Base-by-base conservation (phyloP, 441 rosid species). In the Arabidopsis hybrid region DNA sequence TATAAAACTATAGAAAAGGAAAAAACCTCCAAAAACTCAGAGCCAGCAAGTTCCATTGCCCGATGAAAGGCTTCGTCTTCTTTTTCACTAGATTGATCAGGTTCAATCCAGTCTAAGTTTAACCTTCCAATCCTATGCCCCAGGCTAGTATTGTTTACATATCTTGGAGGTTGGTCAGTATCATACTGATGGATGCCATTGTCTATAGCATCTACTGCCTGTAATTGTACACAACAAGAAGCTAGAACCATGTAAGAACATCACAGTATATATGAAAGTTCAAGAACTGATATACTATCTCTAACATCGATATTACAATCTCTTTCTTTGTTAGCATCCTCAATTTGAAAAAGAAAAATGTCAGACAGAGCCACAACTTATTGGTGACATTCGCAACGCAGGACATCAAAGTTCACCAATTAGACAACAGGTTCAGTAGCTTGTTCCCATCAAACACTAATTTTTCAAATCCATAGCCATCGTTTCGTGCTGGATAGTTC, bases 171-270 rank as follows among this genome's bases (percentile, higher is more conserved):
- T 65, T 69, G 71, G 38, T 84, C 79, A 1, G 81, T 77, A 55
- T 80, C 83, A 40, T 79, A 84, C 56, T 66, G 86, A 81, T 76
- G 72, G 53, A 86, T 81, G 34, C 87, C 86, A 0, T 86, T 82
- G 70, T 82, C 87, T 67, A 78, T 11, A 55, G 89, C 89, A 84
- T 86, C 89, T 52, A 86, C 78, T 57, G 83, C 89, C 86, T 82
- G 76, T 42, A 49, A 64, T 12, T 39, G 31, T 50, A 63, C n/a
- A 42, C 21, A 58, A 40, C 26, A 14, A 47, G 6, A 8, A 8
- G 9, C 56, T 43, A 60, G 9, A 64, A 26, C 5, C 60, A 60
- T 9, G 34, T 60, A 16, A 6, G 2, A 47, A 39, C 8, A 56
- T 38, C 38, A 69, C 59, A 38, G 11, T 7, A 38, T 2, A 34